Evolutionary conservation across 257 asterid genomes (phyloP).

Genomic region (Parsonsia alboflavescens): DNA sequence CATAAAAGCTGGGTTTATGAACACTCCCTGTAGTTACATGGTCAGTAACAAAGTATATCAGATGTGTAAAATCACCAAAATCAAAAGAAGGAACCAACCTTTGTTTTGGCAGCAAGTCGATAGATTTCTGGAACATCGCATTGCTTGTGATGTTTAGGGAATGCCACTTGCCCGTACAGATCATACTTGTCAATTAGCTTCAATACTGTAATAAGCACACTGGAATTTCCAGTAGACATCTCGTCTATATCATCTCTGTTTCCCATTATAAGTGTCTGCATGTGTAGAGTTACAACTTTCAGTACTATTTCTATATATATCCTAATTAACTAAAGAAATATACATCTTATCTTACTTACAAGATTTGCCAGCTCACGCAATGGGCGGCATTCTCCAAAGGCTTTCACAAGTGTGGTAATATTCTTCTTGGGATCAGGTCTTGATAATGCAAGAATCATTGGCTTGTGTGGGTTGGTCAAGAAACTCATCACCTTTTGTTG

Average conservation of each 20-base stretch:
- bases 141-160: constrained; percentile 85
- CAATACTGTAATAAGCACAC: constrained; percentile 61
- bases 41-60: not conserved
- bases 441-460: constrained; percentile 79
- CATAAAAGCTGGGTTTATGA: constrained; percentile 48
- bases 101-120: constrained; percentile 71
- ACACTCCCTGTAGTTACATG: constrained; percentile 44
- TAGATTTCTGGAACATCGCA: constrained; percentile 76
- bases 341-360: constrained; percentile 34
- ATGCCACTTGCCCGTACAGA: constrained; percentile 82
- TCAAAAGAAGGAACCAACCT: constrained; percentile 30
- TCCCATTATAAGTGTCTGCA: constrained; percentile 87
- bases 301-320: not conserved
- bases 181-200: constrained; percentile 73
- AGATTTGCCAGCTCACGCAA: constrained; percentile 80
- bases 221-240: constrained; percentile 65
- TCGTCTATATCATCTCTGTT: constrained; percentile 80
- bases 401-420: constrained; percentile 65
- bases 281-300: not conserved
- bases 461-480: constrained; percentile 82
- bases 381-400: constrained; percentile 83
- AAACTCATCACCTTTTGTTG: constrained; percentile 87
- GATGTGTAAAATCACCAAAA: not conserved
- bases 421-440: constrained; percentile 88
- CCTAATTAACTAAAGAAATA: not conserved